A percentile compares a stretch with the other conserved stretches of the same genome.
Conservation (phyloP, 345 rosid species). For the Tarenaya hassleriana region DNA sequence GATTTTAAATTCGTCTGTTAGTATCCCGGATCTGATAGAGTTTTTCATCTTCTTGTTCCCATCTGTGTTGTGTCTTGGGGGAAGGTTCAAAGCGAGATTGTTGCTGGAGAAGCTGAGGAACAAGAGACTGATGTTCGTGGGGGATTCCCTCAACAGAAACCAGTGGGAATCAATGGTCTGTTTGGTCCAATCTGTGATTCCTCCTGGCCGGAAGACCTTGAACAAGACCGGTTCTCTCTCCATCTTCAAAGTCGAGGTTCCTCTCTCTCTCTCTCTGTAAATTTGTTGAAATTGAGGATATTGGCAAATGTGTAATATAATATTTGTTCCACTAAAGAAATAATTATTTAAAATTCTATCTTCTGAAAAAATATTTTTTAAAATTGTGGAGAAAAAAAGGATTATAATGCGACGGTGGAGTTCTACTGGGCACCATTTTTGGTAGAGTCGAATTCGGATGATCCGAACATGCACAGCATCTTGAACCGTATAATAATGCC, state of each 20-base stretch:
- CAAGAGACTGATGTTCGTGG: constrained; percentile 94
- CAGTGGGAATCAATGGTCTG: constrained; percentile 99
- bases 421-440: constrained; percentile 97
- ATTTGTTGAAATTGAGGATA: no score
- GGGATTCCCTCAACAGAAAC: constrained; percentile 91
- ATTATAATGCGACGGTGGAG: constrained; percentile 87
- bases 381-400: constrained; percentile 28
- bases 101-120: constrained; percentile 80
- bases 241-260: constrained; percentile 68
- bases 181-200: constrained; percentile 74
- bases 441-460: constrained; percentile 89
- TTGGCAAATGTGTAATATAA: no score
- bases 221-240: constrained; percentile 56
- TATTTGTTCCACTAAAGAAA: constrained; percentile 5
- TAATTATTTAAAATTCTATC: background rate
- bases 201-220: constrained; percentile 59
- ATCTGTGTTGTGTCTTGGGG: background rate
- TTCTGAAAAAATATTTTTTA: background rate
- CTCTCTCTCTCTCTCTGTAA: background rate
- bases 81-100: constrained; percentile 63
- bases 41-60: background rate
- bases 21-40: background rate
- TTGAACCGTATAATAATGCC: constrained; percentile 74
- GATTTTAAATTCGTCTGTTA: background rate
- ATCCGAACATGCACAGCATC: constrained; percentile 65